These are phyloP conservation scores for Aspergillus bombycis DNA, from an alignment of 2,329 filamentous ascomycete species.

Conservation along the genomic window DNA sequence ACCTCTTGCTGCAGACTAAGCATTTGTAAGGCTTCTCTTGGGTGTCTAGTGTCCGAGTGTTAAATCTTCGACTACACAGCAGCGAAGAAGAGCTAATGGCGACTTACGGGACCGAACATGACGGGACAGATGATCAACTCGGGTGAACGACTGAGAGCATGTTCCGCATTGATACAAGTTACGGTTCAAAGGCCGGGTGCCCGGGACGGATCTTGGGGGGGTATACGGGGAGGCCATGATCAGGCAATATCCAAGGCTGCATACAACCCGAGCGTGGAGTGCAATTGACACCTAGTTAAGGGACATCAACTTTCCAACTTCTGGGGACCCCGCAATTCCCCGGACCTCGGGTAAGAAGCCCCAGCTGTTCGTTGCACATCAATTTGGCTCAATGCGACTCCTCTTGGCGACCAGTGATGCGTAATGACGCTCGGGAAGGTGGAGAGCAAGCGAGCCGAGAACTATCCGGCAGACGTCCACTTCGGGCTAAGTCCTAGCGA, in stretches of 20 bases:
- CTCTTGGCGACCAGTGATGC: neutral
- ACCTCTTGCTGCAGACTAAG: neutral
- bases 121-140: constrained; percentile 37
- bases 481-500: no score
- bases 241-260: neutral
- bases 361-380: neutral
- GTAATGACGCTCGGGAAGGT: neutral
- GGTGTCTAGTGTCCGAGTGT: neutral
- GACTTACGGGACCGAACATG: constrained; percentile 39
- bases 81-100: neutral
- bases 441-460: neutral
- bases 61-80: neutral
- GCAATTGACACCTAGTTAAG: neutral
- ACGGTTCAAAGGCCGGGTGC: constrained; percentile 3
- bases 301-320: neutral
- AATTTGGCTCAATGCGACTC: neutral
- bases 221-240: neutral
- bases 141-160: constrained; percentile 27
- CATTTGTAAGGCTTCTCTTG: neutral
- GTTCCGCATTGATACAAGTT: constrained; percentile 13
- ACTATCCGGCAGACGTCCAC: no score
- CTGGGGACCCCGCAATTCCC: neutral
- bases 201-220: neutral
- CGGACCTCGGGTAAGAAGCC: no score
- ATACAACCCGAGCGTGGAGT: neutral